These are phyloP conservation scores for Fusarium miscanthi DNA, from an alignment of 2,329 filamentous ascomycete genomes.

Conservation along the genomic window DNA sequence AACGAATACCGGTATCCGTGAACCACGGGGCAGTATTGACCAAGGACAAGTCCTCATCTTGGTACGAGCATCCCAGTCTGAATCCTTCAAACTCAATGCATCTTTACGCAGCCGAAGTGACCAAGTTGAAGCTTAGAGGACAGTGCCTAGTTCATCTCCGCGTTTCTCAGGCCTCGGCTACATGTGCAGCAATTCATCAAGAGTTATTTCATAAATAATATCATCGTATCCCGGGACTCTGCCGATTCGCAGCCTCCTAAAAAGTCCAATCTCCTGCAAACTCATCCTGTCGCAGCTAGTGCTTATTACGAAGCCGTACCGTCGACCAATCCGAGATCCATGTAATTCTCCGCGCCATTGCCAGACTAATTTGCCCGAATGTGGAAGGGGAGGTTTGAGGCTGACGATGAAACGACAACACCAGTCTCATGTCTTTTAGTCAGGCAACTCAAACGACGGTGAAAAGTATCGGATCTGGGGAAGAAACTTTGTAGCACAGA, in stretches of 20 bases:
- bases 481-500: background rate
- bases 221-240: slow-evolving; percentile 13
- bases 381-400: slow-evolving; percentile 9
- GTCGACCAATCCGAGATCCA: slow-evolving; percentile 9
- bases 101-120: background rate
- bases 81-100: background rate
- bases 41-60: background rate
- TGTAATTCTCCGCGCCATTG: slow-evolving; percentile 51
- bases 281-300: slow-evolving; percentile 15
- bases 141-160: background rate
- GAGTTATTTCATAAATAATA: background rate
- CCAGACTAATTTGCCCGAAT: slow-evolving; percentile 11
- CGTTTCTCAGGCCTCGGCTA: background rate
- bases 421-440: slow-evolving; percentile 5
- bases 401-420: slow-evolving; percentile 29
- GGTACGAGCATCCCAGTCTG: background rate
- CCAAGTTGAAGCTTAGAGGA: background rate
- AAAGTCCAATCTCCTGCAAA: slow-evolving; percentile 17
- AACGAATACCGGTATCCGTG: background rate
- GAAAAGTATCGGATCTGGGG: background rate
- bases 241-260: slow-evolving; percentile 2
- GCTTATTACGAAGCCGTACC: slow-evolving; percentile 6
- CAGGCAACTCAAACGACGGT: slow-evolving; percentile 6
- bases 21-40: background rate
- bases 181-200: background rate